Evolutionary conservation across 805 yeast genomes (phyloP), one percentile per base, ranked within the genome.

Genomic region (Clavispora asparagi): DNA sequence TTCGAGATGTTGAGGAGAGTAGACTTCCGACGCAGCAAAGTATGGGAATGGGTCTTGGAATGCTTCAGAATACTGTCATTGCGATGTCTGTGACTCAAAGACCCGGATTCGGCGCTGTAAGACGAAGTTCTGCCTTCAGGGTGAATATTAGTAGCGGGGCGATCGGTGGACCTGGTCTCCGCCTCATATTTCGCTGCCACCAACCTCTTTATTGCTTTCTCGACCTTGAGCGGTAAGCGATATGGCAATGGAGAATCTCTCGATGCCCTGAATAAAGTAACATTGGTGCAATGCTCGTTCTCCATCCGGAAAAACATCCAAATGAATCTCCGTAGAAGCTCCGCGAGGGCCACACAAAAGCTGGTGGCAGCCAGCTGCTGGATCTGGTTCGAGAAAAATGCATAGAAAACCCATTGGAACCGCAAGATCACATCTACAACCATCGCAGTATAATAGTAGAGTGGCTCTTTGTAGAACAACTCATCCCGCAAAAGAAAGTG

Each of bases 281-380:
- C 96, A 61, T 92, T 92, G 0, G 97, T 83, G 40, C 91, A 84
- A 64, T 94, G 99, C 64, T 94, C 98, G 65, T 94, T 94, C 57
- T 94, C 99, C 77, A 94, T 85, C 68, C 99, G 82, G 71, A 94
- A 85, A 41, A 87, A 78, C 7, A 89, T 74, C 99, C 99, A 94
- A 12, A 92, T 69, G 55, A 88, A 85, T 60, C 99, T 75, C 61
- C 99, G 77, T 2, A 86, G 30, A 3, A 89, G 65, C 64, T 94
- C 99, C 0, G 94, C 88, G 27, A 87, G 53, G 0, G 95, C 96
- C 41, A 94, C 79, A 42, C 79, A 73, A 60, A 92, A 91, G 61
- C 96, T 83, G 1, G 96, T 85, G 19, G 79, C 78, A 0, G 96
- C 96, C 60, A 92, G 85, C 59, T 92, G 97, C 64, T 87, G 92